These are phyloP conservation scores for Mucor piriformis DNA, from an alignment of 371 early-diverging fungal species.

Conservation along the genomic window DNA sequence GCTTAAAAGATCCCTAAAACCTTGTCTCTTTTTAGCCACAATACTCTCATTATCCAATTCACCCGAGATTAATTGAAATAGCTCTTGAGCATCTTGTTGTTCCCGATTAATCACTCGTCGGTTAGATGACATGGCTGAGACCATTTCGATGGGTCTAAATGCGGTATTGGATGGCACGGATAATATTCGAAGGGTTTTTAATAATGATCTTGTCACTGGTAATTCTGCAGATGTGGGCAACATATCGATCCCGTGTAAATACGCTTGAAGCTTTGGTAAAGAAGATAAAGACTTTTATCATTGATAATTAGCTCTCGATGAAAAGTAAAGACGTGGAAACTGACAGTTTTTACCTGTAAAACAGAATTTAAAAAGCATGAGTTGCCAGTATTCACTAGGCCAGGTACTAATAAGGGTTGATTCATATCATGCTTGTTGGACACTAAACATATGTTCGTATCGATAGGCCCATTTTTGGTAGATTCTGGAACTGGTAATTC, in stretches of 20 bases:
- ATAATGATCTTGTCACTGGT: slow-evolving; percentile 40
- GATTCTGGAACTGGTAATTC: slow-evolving; percentile 1
- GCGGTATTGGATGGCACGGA: slow-evolving; percentile 28
- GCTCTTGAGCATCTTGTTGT: slow-evolving; percentile 94
- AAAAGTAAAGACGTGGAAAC: not conserved
- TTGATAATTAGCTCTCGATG: no score
- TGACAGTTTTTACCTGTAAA: slow-evolving; percentile 66
- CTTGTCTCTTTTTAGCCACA: slow-evolving; percentile 9
- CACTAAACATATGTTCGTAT: slow-evolving; percentile 11
- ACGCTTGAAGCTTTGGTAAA: slow-evolving; percentile 35
- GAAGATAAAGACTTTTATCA: slow-evolving; percentile 52
- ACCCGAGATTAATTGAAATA: slow-evolving; percentile 79
- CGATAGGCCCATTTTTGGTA: not conserved
- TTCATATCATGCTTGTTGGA: not conserved
- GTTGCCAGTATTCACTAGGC: slow-evolving; percentile 91
- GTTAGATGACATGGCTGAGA: slow-evolving; percentile 22
- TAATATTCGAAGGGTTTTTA: slow-evolving; percentile 36
- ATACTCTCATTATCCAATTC: slow-evolving; percentile 70
- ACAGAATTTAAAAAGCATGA: slow-evolving; percentile 94
- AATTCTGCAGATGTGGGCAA: slow-evolving; percentile 5
- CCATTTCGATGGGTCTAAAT: slow-evolving; percentile 41
- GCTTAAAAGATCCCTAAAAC: slow-evolving; percentile 17
- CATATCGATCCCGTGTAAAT: slow-evolving; percentile 28
- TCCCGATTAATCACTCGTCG: slow-evolving; percentile 60
- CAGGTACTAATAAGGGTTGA: slow-evolving; percentile 39